Evolutionary conservation across 352 stramenopile genomes (phyloP), one percentile per base, ranked within the genome.

Genomic region (Pilasporangium apinafurcum): DNA sequence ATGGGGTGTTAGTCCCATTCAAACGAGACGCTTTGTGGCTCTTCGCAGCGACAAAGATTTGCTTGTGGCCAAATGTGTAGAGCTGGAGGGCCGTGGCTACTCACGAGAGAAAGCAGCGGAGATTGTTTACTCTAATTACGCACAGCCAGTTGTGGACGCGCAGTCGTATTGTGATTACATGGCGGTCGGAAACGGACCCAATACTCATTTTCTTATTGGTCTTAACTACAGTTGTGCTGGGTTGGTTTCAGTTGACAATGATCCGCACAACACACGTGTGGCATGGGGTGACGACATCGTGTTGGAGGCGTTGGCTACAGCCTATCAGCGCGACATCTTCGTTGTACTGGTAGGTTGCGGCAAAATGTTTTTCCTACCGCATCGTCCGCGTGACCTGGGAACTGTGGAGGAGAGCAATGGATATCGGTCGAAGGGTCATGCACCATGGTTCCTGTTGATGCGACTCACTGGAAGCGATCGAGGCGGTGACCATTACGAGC

Each of bases 361-460:
- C 24, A 88, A 91, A 50, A 90, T 90, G 77, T 94, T 94, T 45
- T 94, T 94, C 61, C 51, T 94, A 35, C 82, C 82, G 8, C 82
- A 94, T 47, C 69, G 73, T 20, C 82, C 82, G 17, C 79, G 73
- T 14, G 46, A 58, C 2, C 58, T 79, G 28, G 42, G 49, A 7
- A 62, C 62, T 14, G 32, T 62, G 22, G 64, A 83, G 13, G 53
- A 71, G 29, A 76, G 52, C 33, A 56, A 48, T 10, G 74, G 80
- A 17, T 65, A 57, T 37, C 74, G 75, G 34, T 84, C 75, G 10
- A 91, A 91, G 53, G 82, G 82, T 27, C 69, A 89, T 31, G 71
- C 77, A 16, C 82, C 82, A 30, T 94, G 82, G 82, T 94, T 94
- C 48, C 48, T 94, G 51, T 59, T 94, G 22, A 94, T 94, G 82